phyloP scores from a whole-genome alignment of 1,284 basidiomycete genomes.

The Porodaedalea pini region DNA sequence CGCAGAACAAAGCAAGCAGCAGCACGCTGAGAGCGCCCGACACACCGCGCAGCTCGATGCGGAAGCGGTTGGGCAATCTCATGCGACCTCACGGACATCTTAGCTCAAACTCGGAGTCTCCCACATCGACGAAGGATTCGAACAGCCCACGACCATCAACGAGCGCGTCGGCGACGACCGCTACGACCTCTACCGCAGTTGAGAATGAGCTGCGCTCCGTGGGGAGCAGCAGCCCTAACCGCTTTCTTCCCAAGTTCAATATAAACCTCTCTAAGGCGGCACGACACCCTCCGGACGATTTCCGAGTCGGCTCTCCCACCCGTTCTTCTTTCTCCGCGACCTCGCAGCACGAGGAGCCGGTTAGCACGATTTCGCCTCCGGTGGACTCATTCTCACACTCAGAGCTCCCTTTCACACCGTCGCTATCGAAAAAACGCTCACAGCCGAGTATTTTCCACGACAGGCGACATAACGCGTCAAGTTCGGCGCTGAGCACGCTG shows the following conservation, averaged over 20 bases:
- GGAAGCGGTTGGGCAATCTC: slow-evolving; percentile 11
- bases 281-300: not conserved
- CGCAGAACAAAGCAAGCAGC: slow-evolving; percentile 12
- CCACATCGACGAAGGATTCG: slow-evolving; percentile 7
- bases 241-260: slow-evolving; percentile 11
- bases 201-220: slow-evolving; percentile 13
- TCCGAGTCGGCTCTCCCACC: slow-evolving; percentile 9
- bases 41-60: slow-evolving; percentile 10
- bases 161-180: slow-evolving; percentile 14
- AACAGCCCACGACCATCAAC: slow-evolving; percentile 17
- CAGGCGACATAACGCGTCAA: slow-evolving; percentile 12
- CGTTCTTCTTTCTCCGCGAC: slow-evolving; percentile 13
- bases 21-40: slow-evolving; percentile 9
- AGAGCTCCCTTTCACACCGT: not conserved
- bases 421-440: slow-evolving; percentile 10
- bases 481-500: slow-evolving; percentile 18
- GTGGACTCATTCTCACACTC: not conserved
- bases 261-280: slow-evolving; percentile 10
- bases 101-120: not conserved
- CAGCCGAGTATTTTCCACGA: slow-evolving; percentile 14
- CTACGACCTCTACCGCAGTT: slow-evolving; percentile 18
- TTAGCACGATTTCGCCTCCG: not conserved
- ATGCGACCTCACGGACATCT: slow-evolving; percentile 3
- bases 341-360: slow-evolving; percentile 1
- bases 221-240: not conserved